Evolutionary conservation across 2,329 filamentous ascomycete genomes (phyloP).

Genomic region (Alternaria solani): DNA sequence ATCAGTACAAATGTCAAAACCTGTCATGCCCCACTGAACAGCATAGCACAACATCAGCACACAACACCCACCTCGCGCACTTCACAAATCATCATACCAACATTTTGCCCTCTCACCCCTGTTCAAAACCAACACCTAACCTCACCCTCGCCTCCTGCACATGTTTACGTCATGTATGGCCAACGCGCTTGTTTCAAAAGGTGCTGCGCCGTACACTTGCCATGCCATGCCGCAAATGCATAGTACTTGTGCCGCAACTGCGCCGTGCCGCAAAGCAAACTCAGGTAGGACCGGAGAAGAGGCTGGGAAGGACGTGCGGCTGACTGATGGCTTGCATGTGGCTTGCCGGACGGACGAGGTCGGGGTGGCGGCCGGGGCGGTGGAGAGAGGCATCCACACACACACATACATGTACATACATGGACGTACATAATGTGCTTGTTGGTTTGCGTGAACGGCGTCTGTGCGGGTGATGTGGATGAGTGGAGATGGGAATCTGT

Average conservation of each 20-base stretch:
- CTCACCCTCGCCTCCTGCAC: not conserved
- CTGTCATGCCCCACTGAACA: not conserved
- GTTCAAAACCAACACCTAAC: not conserved
- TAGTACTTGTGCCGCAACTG: not conserved
- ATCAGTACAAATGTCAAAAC: not conserved
- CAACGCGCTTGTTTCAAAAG: conserved; percentile 1
- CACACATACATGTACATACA: not conserved
- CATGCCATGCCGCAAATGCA: not conserved
- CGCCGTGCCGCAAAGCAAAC: not conserved
- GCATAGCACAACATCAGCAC: not conserved
- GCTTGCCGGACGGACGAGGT: not conserved
- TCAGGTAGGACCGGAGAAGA: not conserved
- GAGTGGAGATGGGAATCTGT: not conserved
- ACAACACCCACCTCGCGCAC: not conserved
- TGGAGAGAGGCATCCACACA: not conserved
- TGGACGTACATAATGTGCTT: not conserved
- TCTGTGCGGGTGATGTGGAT: not conserved
- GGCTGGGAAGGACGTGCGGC: not conserved
- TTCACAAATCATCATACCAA: not conserved
- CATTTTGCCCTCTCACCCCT: not conserved
- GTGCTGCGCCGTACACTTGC: not conserved
- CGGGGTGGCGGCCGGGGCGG: not conserved
- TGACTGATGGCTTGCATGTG: not conserved
- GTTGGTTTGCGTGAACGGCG: conserved; percentile 1
- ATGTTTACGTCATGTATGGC: not conserved